Evolutionary conservation across 2,329 filamentous ascomycete species (phyloP).

Genomic region (Diaporthe velutina): DNA sequence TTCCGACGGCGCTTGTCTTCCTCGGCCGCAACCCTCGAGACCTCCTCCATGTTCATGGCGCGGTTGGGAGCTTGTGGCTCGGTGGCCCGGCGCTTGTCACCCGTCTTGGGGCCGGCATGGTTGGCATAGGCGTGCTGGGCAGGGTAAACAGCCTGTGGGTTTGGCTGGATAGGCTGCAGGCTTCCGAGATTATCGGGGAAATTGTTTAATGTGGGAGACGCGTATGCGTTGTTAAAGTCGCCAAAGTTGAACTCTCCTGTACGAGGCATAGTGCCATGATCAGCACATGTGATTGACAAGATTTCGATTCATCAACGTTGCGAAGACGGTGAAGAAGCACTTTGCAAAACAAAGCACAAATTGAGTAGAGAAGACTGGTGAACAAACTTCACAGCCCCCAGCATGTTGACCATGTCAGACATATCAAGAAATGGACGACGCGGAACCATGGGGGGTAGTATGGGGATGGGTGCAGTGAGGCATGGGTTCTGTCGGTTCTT

Average conservation of each 20-base stretch:
- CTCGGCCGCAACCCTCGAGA: slow-evolving; percentile 80
- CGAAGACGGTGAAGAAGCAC: not conserved
- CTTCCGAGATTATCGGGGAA: slow-evolving; percentile 58
- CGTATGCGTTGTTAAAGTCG: slow-evolving; percentile 66
- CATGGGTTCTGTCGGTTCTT: slow-evolving; percentile 36
- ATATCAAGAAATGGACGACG: slow-evolving; percentile 34
- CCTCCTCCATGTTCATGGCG: slow-evolving; percentile 74
- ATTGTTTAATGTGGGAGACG: slow-evolving; percentile 61
- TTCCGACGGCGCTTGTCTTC: slow-evolving; percentile 92
- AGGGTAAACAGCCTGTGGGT: slow-evolving; percentile 61
- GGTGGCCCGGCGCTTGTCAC: slow-evolving; percentile 60
- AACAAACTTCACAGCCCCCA: slow-evolving; percentile 30
- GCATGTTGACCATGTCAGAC: slow-evolving; percentile 29
- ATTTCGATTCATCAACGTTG: not conserved
- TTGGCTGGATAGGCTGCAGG: slow-evolving; percentile 66
- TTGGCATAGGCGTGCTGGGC: slow-evolving; percentile 47
- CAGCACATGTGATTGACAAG: slow-evolving; percentile 48
- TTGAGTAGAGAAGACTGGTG: slow-evolving; percentile 13
- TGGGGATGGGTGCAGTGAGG: slow-evolving; percentile 29
- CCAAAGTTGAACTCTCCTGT: slow-evolving; percentile 70
- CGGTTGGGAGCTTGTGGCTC: slow-evolving; percentile 56
- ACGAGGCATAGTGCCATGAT: slow-evolving; percentile 60
- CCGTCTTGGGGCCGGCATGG: slow-evolving; percentile 46
- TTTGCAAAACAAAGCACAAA: not conserved
- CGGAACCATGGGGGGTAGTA: slow-evolving; percentile 6